Conservation (phyloP, 192 early-diverging fungal genomes). For the Backusella tarrabulga region DNA sequence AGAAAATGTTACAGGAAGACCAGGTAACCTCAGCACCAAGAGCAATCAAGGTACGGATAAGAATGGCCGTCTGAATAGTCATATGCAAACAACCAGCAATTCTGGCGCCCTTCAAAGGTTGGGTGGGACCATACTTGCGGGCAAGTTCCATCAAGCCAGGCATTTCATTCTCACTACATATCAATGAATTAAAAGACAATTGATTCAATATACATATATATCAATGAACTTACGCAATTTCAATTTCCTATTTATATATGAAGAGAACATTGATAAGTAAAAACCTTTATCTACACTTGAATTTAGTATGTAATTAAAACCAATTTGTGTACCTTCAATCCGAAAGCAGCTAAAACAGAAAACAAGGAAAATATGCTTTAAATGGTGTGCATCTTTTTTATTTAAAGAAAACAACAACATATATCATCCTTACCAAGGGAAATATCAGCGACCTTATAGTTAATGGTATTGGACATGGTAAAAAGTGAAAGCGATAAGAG, state of each 20-base stretch:
- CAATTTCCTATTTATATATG: conserved; percentile 70
- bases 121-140: conserved; percentile 83
- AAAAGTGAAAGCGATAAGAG: not conserved
- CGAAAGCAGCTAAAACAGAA: conserved; percentile 72
- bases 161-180: conserved; percentile 93
- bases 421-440: conserved; percentile 79
- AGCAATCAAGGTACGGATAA: conserved; percentile 94
- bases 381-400: not conserved
- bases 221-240: conserved; percentile 37
- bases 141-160: conserved; percentile 95
- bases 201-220: not conserved
- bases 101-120: conserved; percentile 93
- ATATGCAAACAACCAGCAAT: conserved; percentile 98
- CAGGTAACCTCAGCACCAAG: conserved; percentile 92
- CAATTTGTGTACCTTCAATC: conserved; percentile 98
- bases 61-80: conserved; percentile 98
- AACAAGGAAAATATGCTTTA: not conserved
- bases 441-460: conserved; percentile 79
- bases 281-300: not conserved
- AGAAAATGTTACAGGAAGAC: conserved; percentile 79
- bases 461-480: conserved; percentile 1
- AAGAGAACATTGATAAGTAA: not conserved
- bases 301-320: not conserved
- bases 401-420: not conserved
- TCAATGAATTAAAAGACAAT: not conserved